These are phyloP conservation scores for Penicillium cinerascens DNA, from an alignment of 495 filamentous ascomycete species.

Conservation along the genomic window DNA sequence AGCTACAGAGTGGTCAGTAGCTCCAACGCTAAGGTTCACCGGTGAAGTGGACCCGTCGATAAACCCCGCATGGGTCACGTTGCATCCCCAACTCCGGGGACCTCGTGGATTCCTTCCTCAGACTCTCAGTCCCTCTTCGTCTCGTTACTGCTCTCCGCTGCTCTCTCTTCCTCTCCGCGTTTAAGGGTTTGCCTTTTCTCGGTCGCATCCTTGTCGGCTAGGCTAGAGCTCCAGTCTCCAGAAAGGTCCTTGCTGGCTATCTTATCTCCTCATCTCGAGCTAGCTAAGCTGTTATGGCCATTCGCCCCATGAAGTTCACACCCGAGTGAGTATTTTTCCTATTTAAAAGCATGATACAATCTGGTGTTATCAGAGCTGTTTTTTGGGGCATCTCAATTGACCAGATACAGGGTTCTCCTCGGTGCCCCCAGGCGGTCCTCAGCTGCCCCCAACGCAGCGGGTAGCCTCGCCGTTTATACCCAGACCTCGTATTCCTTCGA, in stretches of 20 bases:
- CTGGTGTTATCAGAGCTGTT: too few relatives aligned
- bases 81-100: constrained; percentile 5
- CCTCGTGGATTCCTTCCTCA: neutral
- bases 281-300: constrained; percentile 49
- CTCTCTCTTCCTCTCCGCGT: neutral
- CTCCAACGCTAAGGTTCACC: neutral
- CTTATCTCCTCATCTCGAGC: constrained; percentile 9
- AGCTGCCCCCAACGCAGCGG: constrained; percentile 69
- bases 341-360: neutral
- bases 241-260: constrained; percentile 2
- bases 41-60: constrained; percentile 3
- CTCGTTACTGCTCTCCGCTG: neutral
- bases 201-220: neutral
- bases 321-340: constrained; percentile 50
- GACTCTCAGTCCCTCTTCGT: neutral
- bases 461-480: constrained; percentile 67
- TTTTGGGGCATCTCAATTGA: neutral
- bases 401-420: constrained; percentile 59
- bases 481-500: constrained; percentile 81
- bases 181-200: too few relatives aligned
- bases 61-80: constrained; percentile 20
- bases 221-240: neutral
- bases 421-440: constrained; percentile 76
- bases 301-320: constrained; percentile 66
- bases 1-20: neutral